Evolutionary conservation across 495 filamentous ascomycete genomes (phyloP).

Genomic region (Geopyxis carbonaria): DNA sequence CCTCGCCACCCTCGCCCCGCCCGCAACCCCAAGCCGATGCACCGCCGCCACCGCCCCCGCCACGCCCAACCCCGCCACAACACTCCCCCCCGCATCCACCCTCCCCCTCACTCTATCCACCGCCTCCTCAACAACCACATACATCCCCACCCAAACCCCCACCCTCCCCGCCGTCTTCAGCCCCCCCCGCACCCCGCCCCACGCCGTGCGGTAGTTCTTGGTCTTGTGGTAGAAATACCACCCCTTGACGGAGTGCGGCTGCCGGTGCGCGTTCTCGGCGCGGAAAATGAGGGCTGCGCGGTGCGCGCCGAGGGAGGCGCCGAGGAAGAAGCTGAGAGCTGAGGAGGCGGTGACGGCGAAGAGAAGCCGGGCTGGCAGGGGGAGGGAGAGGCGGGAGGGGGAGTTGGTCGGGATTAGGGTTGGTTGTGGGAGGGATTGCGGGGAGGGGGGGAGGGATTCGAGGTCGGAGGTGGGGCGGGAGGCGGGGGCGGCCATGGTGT

Average conservation of each 20-base stretch:
- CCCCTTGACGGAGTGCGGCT: slow-evolving; percentile 59
- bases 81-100: slow-evolving; percentile 56
- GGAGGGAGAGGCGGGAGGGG: slow-evolving; percentile 46
- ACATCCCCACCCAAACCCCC: slow-evolving; percentile 43
- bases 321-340: slow-evolving; percentile 51
- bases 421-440: slow-evolving; percentile 1
- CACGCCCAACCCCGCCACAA: slow-evolving; percentile 61
- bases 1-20: slow-evolving; percentile 70
- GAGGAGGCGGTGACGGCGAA: slow-evolving; percentile 45
- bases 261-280: slow-evolving; percentile 85
- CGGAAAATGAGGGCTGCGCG: slow-evolving; percentile 65
- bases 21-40: slow-evolving; percentile 62
- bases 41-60: slow-evolving; percentile 73
- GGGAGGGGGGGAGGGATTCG: neutral
- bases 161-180: slow-evolving; percentile 56
- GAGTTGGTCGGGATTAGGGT: slow-evolving; percentile 15
- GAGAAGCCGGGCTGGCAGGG: slow-evolving; percentile 46
- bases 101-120: slow-evolving; percentile 59
- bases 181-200: slow-evolving; percentile 60
- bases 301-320: slow-evolving; percentile 53
- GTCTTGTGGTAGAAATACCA: slow-evolving; percentile 98
- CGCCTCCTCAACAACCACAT: slow-evolving; percentile 65
- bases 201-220: slow-evolving; percentile 73
- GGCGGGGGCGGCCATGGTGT: no score
- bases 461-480: no score